These are phyloP conservation scores for Euptelea pleiosperma DNA, from an alignment of 164 flowering plant species.

Conservation along the genomic window DNA sequence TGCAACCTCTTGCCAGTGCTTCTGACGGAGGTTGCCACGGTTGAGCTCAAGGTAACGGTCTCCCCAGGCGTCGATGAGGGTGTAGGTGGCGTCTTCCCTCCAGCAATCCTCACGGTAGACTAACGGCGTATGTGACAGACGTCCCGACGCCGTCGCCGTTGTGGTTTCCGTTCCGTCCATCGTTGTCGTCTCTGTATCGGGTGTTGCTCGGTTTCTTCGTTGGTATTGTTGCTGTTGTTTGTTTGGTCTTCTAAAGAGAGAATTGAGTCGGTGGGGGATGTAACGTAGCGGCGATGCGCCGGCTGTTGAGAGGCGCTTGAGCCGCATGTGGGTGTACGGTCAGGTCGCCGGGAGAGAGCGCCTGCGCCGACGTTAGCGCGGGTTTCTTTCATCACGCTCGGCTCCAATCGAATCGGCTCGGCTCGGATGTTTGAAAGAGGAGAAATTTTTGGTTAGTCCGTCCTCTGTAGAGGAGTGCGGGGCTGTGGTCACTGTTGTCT, in stretches of 20 bases:
- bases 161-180: constrained; percentile 21
- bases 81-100: constrained; percentile 78
- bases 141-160: constrained; percentile 12
- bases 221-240: no score
- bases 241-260: constrained; percentile 1
- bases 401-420: constrained; percentile 29
- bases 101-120: constrained; percentile 92
- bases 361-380: constrained; percentile 29
- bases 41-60: constrained; percentile 65
- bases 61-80: constrained; percentile 87
- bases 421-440: no score
- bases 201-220: neutral
- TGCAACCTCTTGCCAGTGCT: constrained; percentile 90
- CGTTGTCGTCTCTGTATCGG: neutral
- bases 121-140: constrained; percentile 15
- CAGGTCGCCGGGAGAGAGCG: constrained; percentile 33
- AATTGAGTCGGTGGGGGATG: constrained; percentile 4
- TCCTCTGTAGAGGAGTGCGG: no score
- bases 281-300: constrained; percentile 29
- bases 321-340: constrained; percentile 31
- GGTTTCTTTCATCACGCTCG: constrained; percentile 13
- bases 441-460: no score
- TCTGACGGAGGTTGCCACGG: constrained; percentile 86
- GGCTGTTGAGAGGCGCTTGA: constrained; percentile 30
- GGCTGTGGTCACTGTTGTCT: no score